Percentiles rank a stretch among this genome's conserved stretches.
Evolutionary conservation across 495 filamentous ascomycete species (phyloP).

Genomic region (Oidiodendron maius): DNA sequence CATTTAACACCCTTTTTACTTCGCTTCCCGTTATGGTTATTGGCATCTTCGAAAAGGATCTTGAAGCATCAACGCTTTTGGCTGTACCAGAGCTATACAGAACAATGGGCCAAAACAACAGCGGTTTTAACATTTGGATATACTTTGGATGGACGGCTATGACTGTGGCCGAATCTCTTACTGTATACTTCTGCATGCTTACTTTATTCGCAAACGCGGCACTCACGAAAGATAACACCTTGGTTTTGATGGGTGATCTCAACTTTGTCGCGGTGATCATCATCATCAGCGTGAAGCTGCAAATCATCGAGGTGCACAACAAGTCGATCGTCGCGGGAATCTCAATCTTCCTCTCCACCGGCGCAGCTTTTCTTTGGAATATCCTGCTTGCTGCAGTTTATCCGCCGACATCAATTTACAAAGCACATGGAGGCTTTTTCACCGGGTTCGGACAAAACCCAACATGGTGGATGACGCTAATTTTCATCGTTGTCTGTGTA

Average conservation of each 20-base stretch:
- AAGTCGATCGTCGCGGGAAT: constrained; percentile 49
- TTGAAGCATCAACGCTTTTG: constrained; percentile 71
- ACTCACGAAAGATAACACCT: constrained; percentile 53
- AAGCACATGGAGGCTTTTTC: constrained; percentile 63
- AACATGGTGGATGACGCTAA: constrained; percentile 75
- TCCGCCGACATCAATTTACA: constrained; percentile 51
- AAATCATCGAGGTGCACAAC: constrained; percentile 68
- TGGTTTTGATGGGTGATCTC: constrained; percentile 70
- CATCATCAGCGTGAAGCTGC: constrained; percentile 79
- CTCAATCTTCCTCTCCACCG: constrained; percentile 46
- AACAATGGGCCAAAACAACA: constrained; percentile 72
- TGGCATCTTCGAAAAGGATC: constrained; percentile 85
- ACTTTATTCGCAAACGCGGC: constrained; percentile 59
- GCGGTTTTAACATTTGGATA: constrained; percentile 69
- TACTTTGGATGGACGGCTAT: constrained; percentile 79
- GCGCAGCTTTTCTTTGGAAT: constrained; percentile 87
- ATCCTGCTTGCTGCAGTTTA: constrained; percentile 56
- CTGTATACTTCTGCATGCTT: constrained; percentile 73
- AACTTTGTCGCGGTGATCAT: constrained; percentile 70
- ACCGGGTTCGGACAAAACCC: constrained; percentile 62
- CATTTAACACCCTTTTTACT: constrained; percentile 95
- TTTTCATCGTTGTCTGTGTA: constrained; percentile 56
- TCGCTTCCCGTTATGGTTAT: constrained; percentile 83
- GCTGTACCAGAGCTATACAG: constrained; percentile 88
- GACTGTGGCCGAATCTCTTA: constrained; percentile 69